A percentile compares a stretch with the other conserved stretches of the same genome.
Evolutionary conservation across 2,329 filamentous ascomycete genomes (phyloP).

Genomic region (Lachnellula willkommii): DNA sequence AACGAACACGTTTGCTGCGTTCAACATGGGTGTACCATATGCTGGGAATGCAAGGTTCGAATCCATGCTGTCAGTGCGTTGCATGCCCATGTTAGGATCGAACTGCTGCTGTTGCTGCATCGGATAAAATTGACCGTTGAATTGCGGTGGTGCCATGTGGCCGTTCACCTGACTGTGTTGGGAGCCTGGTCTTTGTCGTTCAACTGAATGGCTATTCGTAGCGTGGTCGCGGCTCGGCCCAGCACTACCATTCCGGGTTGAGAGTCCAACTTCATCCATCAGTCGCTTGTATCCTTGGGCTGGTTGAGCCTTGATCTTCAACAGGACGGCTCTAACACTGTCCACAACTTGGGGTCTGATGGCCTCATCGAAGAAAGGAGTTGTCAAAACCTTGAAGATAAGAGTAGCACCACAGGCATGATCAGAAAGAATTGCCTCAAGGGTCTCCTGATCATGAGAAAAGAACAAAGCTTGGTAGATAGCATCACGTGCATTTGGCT

Average conservation of each 20-base stretch:
- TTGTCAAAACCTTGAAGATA: constrained; percentile 98
- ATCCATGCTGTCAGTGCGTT: constrained; percentile 50
- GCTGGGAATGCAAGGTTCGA: constrained; percentile 45
- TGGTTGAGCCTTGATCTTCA: constrained; percentile 87
- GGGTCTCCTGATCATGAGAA: constrained; percentile 73
- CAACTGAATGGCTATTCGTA: constrained; percentile 36
- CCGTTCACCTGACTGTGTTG: constrained; percentile 44
- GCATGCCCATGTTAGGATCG: constrained; percentile 48
- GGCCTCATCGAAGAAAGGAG: constrained; percentile 91
- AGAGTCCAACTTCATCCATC: constrained; percentile 97
- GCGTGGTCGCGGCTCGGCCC: constrained; percentile 31
- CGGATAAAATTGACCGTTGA: constrained; percentile 49
- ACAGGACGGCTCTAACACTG: constrained; percentile 82
- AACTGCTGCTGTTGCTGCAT: constrained; percentile 41
- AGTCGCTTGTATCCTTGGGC: constrained; percentile 95
- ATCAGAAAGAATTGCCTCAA: constrained; percentile 88
- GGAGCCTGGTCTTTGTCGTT: constrained; percentile 52
- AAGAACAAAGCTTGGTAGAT: constrained; percentile 92
- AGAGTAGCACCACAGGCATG: constrained; percentile 88
- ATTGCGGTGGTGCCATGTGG: constrained; percentile 38
- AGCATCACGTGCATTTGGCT: constrained; percentile 83
- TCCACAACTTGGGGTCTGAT: constrained; percentile 85
- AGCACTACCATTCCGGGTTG: constrained; percentile 50
- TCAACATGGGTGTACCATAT: constrained; percentile 50
- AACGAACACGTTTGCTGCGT: constrained; percentile 41